A percentile compares a stretch with the other conserved stretches of the same genome.
phyloP scores from a whole-genome alignment of 2,329 filamentous ascomycete species.

The Diaporthe citriasiana region DNA sequence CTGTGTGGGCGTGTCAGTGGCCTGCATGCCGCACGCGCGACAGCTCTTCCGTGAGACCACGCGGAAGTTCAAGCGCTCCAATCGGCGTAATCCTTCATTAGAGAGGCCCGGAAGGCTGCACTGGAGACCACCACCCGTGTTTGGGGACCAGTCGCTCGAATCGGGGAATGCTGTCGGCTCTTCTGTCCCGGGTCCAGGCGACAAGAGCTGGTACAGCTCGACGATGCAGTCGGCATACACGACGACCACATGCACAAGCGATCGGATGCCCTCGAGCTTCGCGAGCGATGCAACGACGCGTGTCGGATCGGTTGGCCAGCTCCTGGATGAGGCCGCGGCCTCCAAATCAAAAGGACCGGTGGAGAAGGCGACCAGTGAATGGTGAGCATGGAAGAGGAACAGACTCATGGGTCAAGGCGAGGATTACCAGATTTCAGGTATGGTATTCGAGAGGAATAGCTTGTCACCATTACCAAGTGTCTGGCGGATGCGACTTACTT shows the following conservation, averaged over 20 bases:
- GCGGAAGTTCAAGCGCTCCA: neutral
- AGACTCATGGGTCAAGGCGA: neutral
- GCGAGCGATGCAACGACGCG: neutral
- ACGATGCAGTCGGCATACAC: neutral
- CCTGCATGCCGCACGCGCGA: constrained; percentile 23
- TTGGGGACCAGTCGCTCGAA: neutral
- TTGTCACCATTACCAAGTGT: no score
- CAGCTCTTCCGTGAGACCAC: constrained; percentile 18
- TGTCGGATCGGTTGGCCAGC: neutral
- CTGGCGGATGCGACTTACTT: no score
- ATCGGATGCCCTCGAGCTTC: constrained; percentile 8
- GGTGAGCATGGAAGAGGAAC: neutral
- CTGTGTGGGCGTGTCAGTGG: constrained; percentile 1
- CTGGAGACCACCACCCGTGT: neutral
- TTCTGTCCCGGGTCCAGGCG: neutral
- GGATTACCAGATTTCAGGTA: neutral
- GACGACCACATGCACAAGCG: constrained; percentile 6
- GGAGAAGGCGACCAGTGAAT: neutral
- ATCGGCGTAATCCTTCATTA: neutral
- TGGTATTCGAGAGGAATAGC: no score
- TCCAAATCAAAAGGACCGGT: neutral
- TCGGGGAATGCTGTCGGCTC: neutral
- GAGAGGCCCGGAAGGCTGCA: neutral
- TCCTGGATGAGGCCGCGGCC: neutral
- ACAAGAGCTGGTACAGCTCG: constrained; percentile 17